A percentile compares a stretch with the other conserved stretches of the same genome.
These are phyloP conservation scores for Pleodorina starrii DNA, from an alignment of 139 green algal species.

Conservation along the genomic window DNA sequence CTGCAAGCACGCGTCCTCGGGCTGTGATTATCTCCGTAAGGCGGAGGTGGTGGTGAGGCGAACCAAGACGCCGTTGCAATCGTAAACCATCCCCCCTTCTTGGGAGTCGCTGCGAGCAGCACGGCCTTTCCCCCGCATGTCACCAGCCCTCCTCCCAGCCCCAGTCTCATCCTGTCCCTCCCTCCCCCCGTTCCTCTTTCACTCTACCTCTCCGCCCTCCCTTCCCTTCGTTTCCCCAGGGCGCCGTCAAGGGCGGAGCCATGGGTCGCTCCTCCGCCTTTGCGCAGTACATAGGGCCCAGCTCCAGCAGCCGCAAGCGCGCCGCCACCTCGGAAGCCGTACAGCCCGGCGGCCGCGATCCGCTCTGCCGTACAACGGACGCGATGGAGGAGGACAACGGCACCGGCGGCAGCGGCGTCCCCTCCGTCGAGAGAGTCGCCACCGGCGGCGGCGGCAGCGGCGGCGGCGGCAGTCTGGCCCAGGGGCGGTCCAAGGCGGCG, in stretches of 20 bases:
- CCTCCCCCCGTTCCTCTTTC: too few species aligned
- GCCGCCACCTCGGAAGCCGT: slow-evolving; percentile 24
- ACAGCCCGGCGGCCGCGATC: slow-evolving; percentile 20
- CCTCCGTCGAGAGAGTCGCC: neutral
- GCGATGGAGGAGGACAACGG: slow-evolving; percentile 6
- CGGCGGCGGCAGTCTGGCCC: neutral
- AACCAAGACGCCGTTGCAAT: too few species aligned
- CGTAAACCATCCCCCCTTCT: too few species aligned
- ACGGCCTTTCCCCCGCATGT: too few species aligned
- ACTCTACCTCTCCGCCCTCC: neutral
- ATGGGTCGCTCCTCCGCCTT: slow-evolving; percentile 47
- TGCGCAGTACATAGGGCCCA: slow-evolving; percentile 43
- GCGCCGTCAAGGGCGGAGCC: slow-evolving; percentile 13
- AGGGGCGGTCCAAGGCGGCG: slow-evolving; percentile 26
- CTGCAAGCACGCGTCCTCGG: too few species aligned
- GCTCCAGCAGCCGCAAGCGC: slow-evolving; percentile 31
- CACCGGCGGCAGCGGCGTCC: slow-evolving; percentile 3
- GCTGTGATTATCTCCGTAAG: too few species aligned
- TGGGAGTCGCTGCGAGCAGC: too few species aligned
- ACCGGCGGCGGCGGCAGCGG: slow-evolving; percentile 15
- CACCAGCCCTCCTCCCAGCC: too few species aligned
- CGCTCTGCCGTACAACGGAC: neutral
- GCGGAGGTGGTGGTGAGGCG: too few species aligned
- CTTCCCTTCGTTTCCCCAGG: neutral
- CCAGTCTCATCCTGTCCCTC: too few species aligned